phyloP scores from a whole-genome alignment of 2,329 filamentous ascomycete species.

The Exophiala oligosperma region DNA sequence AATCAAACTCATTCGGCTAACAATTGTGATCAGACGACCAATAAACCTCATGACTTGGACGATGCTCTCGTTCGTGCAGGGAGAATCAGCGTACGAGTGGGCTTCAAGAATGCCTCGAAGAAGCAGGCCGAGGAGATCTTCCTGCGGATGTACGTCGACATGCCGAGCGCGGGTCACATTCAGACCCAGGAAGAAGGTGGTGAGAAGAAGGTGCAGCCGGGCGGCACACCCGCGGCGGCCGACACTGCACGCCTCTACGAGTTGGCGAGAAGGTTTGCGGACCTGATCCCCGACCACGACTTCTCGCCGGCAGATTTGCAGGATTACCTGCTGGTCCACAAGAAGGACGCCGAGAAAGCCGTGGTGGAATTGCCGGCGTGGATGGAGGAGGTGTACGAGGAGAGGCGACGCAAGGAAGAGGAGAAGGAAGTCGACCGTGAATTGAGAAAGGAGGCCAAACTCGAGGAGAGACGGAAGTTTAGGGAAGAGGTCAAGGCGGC shows the following conservation, averaged over 20 bases:
- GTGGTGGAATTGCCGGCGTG: conserved; percentile 46
- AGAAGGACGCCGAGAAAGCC: conserved; percentile 49
- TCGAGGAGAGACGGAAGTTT: conserved; percentile 9
- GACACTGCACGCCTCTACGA: conserved; percentile 31
- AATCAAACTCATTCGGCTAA: not conserved
- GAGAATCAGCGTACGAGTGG: conserved; percentile 68
- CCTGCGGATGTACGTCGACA: conserved; percentile 33
- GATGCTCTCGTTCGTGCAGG: conserved; percentile 73
- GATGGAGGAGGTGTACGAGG: conserved; percentile 29
- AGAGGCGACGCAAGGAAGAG: conserved; percentile 22
- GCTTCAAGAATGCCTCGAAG: conserved; percentile 47
- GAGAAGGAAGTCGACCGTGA: conserved; percentile 26
- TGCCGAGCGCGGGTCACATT: not conserved
- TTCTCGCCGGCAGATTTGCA: conserved; percentile 57
- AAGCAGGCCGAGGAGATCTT: conserved; percentile 33
- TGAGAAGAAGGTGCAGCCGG: not conserved
- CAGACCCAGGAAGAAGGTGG: not conserved
- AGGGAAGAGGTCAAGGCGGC: conserved; percentile 18
- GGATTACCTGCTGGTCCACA: conserved; percentile 52
- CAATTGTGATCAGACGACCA: conserved; percentile 58
- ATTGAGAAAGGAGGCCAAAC: conserved; percentile 12
- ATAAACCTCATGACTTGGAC: conserved; percentile 71
- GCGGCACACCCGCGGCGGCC: not conserved
- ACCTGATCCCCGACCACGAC: conserved; percentile 44
- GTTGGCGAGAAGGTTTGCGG: conserved; percentile 49